A percentile compares a stretch with the other conserved stretches of the same genome.
Conservation (phyloP, 2,329 filamentous ascomycete genomes). For the Teratosphaeria nubilosa region DNA sequence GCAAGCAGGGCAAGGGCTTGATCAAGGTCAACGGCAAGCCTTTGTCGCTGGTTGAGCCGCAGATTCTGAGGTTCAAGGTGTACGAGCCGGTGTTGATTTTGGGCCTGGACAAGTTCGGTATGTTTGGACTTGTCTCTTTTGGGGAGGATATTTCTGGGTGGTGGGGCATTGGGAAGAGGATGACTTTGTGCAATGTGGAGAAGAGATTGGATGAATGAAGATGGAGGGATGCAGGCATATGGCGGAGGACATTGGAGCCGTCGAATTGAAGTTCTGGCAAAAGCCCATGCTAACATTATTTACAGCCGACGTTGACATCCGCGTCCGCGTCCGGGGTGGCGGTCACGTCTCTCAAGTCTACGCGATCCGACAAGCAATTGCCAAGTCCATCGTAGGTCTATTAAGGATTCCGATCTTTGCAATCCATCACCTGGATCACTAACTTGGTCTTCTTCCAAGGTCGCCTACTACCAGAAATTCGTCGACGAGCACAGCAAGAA, state of each 20-base stretch:
- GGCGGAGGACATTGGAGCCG: background rate
- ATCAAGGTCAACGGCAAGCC: constrained; percentile 99
- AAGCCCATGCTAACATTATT: constrained; percentile 12
- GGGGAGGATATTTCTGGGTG: background rate
- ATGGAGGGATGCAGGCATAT: background rate
- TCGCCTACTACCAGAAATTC: constrained; percentile 99
- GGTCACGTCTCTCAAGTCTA: constrained; percentile 97
- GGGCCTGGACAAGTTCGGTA: constrained; percentile 89
- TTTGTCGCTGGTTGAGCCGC: constrained; percentile 84
- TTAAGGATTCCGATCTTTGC: no score
- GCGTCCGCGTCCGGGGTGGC: constrained; percentile 91
- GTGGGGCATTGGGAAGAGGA: background rate
- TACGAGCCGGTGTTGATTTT: constrained; percentile 98
- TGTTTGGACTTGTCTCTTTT: constrained; percentile 12
- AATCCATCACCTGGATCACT: no score
- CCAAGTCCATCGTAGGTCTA: constrained; percentile 76
- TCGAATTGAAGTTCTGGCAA: background rate
- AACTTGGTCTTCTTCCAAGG: constrained; percentile 18
- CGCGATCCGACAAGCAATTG: constrained; percentile 96
- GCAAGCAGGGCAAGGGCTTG: constrained; percentile 84
- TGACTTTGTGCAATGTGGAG: background rate
- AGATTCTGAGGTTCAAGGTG: constrained; percentile 98
- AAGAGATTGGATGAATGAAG: background rate
- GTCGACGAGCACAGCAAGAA: constrained; percentile 99
- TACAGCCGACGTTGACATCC: constrained; percentile 79